Base-by-base conservation (phyloP, 176 grass and related monocot species). In the Zoysia japonica region DNA sequence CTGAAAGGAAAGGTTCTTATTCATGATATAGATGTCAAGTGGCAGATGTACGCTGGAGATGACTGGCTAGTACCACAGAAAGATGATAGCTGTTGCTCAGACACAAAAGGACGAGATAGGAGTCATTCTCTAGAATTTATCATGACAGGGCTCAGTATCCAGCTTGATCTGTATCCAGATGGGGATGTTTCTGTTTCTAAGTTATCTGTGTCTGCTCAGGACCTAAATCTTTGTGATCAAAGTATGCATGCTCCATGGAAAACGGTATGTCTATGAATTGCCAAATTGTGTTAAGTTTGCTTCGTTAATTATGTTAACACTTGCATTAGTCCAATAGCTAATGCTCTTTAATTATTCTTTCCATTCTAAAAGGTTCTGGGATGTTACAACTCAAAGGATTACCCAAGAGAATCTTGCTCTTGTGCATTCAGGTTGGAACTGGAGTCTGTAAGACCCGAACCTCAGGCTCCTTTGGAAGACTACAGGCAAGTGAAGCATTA, bases 221-320 rank as follows among this genome's bases (percentile, higher is more conserved):
- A 99, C 39, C 10, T 99, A 42, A 85, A 85, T 88, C 82, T 99
- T 74, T 94, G 84, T 86, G 96, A 99, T 54, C 79, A 72, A 74
- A 99, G 93, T 87, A 84, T 37, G 11, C 80, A 91, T 82, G 90
- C 96, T 78, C 92, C 96, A 42, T 99, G 96, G 96, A 99, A 95
- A 92, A 85, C 86, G 90, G 96, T 99, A 95, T 75, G 43, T 42
- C 49, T 61, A 69, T 63, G 52, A 81, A 15, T 63, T 11, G 11
- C 20, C 20, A 72, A 59, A 64, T 88, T 86, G 64, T 59, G n/a
- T 57, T 50, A 63, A 77, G 11, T 3, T 36, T 35, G 3, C 59
- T 61, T 61, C 3, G 9, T 61, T 20, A 65, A 68, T 86, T 84
- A 71, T 42, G 39, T 44, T 56, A 67, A 74, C n/a, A 70, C 11